Base-by-base conservation (phyloP, 202 grass and related monocot species). In the Alloteropsis angusta region DNA sequence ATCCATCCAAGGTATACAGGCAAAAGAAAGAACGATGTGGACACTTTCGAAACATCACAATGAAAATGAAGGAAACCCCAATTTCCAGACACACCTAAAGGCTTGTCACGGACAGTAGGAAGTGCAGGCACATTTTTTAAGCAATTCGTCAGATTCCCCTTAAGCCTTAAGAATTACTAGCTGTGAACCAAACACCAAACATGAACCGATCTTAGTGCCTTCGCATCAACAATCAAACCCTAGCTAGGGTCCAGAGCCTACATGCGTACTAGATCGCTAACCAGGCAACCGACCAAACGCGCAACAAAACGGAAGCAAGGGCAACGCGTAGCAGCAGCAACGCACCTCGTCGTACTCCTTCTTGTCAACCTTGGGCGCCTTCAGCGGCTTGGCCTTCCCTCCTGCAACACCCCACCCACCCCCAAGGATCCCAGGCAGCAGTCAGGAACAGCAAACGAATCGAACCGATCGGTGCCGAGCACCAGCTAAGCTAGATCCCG, bases 341-440 rank as follows among this genome's bases (percentile, higher is more conserved):
- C 34, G 15, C 85, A 97, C 95, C 95, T 97, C 95, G 50, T 97
- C 95, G 76, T 94, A 92, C 0, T 94, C 95, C 85, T 97, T 97
- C 87, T 92, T 92, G 0, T 90, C 89, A 21, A 1, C 16, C 95
- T 94, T 97, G 53, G 95, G 80, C 15, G 84, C 77, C 89, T 97
- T 97, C 19, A 97, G 43, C 21, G 95, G 95, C 89, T 97, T 97
- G 60, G 81, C 80, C 83, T 94, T 94, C 66, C 95, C 95, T 87
- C 95, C 95, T 97, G 78, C 85, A 56, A 78, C 60, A 57, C 65
- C n/a, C n/a, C n/a, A n/a, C n/a, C n/a, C 9, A 80, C 64, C 39
- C 35, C 39, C 17, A 55, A 21, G 23, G 65, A 5, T 25, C 59
- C n/a, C 64, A n/a, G n/a, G n/a, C n/a, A 39, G 25, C 50, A 47